phyloP scores from a whole-genome alignment of 306 rosid species.

The Vigna trinervia region DNA sequence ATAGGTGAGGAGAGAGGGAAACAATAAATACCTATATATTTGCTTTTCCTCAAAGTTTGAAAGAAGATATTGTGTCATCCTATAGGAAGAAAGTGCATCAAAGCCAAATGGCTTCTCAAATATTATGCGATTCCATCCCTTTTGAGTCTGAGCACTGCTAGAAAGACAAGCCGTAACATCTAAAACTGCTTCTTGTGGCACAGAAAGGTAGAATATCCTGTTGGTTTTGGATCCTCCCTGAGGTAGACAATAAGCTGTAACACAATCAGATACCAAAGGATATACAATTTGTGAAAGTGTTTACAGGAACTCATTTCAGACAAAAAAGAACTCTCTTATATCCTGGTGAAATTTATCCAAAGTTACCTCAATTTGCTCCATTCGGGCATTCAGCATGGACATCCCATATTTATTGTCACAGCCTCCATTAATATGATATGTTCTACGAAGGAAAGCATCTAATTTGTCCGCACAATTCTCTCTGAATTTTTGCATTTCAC shows the following conservation, averaged over 20 bases:
- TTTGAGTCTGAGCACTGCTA: slow-evolving; percentile 75
- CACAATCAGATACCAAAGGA: slow-evolving; percentile 51
- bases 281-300: slow-evolving; percentile 38
- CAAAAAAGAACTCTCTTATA: slow-evolving; percentile 25
- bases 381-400: slow-evolving; percentile 70
- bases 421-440: slow-evolving; percentile 80
- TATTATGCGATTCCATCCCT: slow-evolving; percentile 94
- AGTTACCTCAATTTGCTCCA: slow-evolving; percentile 89
- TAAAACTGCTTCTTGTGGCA: slow-evolving; percentile 91
- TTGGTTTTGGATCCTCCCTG: slow-evolving; percentile 80
- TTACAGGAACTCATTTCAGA: slow-evolving; percentile 26
- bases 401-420: slow-evolving; percentile 75
- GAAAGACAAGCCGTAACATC: slow-evolving; percentile 79
- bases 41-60: slow-evolving; percentile 86
- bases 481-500: slow-evolving; percentile 54
- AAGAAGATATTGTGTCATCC: slow-evolving; percentile 80
- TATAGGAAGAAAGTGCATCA: slow-evolving; percentile 72
- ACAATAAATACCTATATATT: slow-evolving; percentile 71
- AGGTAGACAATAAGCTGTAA: slow-evolving; percentile 57
- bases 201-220: slow-evolving; percentile 95
- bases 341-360: slow-evolving; percentile 25
- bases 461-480: slow-evolving; percentile 76
- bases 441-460: slow-evolving; percentile 77
- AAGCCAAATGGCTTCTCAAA: slow-evolving; percentile 94
- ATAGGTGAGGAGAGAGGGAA: slow-evolving; percentile 26